Evolutionary conservation across 2,329 filamentous ascomycete species (phyloP).

Genomic region (Elsinoe batatas): DNA sequence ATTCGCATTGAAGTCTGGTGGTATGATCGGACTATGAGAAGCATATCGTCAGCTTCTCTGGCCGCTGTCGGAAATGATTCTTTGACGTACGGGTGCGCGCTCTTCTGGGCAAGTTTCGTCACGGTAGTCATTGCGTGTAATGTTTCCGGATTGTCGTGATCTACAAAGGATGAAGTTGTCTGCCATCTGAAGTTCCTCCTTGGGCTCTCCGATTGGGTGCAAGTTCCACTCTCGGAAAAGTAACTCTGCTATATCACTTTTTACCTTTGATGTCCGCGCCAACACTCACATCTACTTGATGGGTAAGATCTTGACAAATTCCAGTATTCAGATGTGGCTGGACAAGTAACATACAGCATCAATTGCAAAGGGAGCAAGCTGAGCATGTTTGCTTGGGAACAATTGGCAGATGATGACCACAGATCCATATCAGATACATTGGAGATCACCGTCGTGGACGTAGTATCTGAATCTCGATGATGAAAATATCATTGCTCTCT

Average conservation of each 20-base stretch:
- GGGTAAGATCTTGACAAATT: too few species aligned
- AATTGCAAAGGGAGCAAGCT: conserved; percentile 35
- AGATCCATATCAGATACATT: conserved; percentile 37
- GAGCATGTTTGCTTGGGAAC: conserved; percentile 41
- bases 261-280: too few species aligned
- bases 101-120: conserved; percentile 64
- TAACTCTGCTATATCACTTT: too few species aligned
- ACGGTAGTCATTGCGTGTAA: conserved; percentile 64
- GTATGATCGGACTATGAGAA: conserved; percentile 55
- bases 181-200: too few species aligned
- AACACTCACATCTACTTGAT: not conserved
- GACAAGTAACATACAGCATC: too few species aligned
- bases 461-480: not conserved
- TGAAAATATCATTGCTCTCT: too few species aligned
- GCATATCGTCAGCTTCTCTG: conserved; percentile 7
- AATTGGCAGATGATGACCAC: conserved; percentile 44
- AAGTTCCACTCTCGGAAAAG: too few species aligned
- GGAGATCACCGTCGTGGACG: conserved; percentile 19
- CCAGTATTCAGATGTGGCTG: too few species aligned
- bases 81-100: conserved; percentile 52
- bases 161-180: too few species aligned
- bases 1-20: conserved; percentile 68
- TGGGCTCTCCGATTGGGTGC: too few species aligned
- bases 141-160: too few species aligned
- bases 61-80: conserved; percentile 9